Conservation (phyloP, 2,329 filamentous ascomycete genomes). For the Cordyceps javanica region DNA sequence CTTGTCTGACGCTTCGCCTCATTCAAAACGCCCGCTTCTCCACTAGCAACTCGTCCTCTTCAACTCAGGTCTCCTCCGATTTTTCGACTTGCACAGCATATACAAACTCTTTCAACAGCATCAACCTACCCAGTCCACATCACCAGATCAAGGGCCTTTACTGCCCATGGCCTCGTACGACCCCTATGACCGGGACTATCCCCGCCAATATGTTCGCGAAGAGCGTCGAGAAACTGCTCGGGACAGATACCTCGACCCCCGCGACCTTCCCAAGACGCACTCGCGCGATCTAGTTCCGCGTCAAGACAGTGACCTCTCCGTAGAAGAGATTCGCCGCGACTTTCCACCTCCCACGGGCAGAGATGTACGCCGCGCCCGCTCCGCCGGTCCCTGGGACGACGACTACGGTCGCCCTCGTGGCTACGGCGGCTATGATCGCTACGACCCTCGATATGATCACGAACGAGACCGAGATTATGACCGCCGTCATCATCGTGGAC, state of each 20-base stretch:
- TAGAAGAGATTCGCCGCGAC: constrained; percentile 80
- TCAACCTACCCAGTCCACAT: constrained; percentile 27
- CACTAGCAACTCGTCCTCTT: constrained; percentile 3
- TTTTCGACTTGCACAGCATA: neutral
- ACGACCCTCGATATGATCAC: constrained; percentile 30
- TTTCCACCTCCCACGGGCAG: constrained; percentile 64
- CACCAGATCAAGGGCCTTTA: neutral
- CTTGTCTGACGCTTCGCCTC: constrained; percentile 12
- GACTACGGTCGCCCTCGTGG: constrained; percentile 37
- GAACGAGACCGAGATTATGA: constrained; percentile 29
- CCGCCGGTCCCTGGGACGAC: constrained; percentile 56
- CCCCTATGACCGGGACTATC: constrained; percentile 45
- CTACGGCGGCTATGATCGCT: constrained; percentile 43
- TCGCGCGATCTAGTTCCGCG: constrained; percentile 51
- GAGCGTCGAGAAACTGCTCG: constrained; percentile 46
- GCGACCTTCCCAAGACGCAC: constrained; percentile 41
- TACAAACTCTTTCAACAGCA: neutral
- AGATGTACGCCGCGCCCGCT: constrained; percentile 56
- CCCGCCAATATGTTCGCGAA: constrained; percentile 48
- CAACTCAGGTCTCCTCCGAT: constrained; percentile 3
- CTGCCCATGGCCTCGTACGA: constrained; percentile 43
- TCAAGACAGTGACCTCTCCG: constrained; percentile 66
- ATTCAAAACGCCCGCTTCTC: constrained; percentile 3
- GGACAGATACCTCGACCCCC: constrained; percentile 46
- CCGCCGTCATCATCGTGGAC: constrained; percentile 39